Evolutionary conservation across 31 red algal genomes (phyloP), one percentile per base, ranked within the genome.

Genomic region (Bonnemaisonia californica): DNA sequence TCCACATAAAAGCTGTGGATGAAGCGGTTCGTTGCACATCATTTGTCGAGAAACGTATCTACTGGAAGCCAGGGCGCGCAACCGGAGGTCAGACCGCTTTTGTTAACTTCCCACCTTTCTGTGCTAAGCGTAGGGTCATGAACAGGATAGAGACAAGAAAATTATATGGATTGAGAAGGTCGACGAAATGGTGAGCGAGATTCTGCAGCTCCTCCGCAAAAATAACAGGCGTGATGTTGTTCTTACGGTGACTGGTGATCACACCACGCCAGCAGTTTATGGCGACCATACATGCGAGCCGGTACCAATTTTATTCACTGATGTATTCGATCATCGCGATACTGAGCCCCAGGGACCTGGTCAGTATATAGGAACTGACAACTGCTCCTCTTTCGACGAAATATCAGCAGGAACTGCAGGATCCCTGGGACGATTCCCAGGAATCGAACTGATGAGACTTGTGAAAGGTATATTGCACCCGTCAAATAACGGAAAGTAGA

Each of bases 1-100:
- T 89, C 33, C 86, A 89, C 48, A 42, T 89, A 41, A 89, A 89
- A 41, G 86, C 86, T n/a, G 78, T 82, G 9, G 86, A 89, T 32
- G 86, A 89, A 59, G 80, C 86, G 26, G 63, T 68, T n/a, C 27
- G 63, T 68, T 8, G n/a, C 36, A 3, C 19, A 18, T 4, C 3
- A 18, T 68, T 36, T 32, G 36, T 33, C 45, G 9, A 16, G 16
- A 51, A 51, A 51, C 45, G 45, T 51, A 51, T 16, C 45, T 16
- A 51, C 16, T 7, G 7, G 45, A 7, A 51, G 9, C 7, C 16
- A 51, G 7, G 45, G 45, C 45, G 16, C 45, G 9, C 45, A 16
- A 7, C 16, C 45, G 45, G 9, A 51, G 7, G 45, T 23, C 13
- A n/a, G 22, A 23, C 36, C 63, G 16, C 23, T 33, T 68, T 26